Conservation (phyloP, 257 asterid genomes). For the Solanum pinnatisectum region DNA sequence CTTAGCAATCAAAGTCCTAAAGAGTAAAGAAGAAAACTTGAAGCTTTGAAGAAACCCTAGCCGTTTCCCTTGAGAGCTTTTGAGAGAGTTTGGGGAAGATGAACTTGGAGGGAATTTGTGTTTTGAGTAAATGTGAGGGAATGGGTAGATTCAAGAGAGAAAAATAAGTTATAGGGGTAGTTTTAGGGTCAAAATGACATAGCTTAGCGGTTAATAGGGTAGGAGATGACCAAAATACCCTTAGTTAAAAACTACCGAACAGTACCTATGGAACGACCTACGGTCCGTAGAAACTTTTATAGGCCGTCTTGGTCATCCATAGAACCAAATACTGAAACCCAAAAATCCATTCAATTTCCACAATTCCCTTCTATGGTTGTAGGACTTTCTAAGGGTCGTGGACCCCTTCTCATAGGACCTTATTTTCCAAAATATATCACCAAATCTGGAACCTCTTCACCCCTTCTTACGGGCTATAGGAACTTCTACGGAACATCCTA, state of each 20-base stretch:
- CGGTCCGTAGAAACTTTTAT: not conserved
- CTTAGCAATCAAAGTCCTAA: not conserved
- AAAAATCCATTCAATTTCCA: not conserved
- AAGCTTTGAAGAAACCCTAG: not conserved
- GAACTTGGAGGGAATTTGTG: too few relatives aligned
- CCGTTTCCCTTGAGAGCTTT: too few relatives aligned
- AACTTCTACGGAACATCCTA: not conserved
- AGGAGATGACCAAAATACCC: not conserved
- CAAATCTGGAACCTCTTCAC: not conserved
- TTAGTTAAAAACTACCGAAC: too few relatives aligned
- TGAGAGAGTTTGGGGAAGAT: too few relatives aligned
- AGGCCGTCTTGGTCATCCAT: not conserved
- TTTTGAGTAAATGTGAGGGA: too few relatives aligned
- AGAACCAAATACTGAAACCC: not conserved
- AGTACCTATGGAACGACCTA: not conserved
- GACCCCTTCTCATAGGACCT: not conserved
- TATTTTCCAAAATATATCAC: too few relatives aligned
- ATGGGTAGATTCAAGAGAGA: too few relatives aligned
- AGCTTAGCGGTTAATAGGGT: not conserved
- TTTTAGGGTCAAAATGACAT: too few relatives aligned
- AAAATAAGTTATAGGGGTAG: too few relatives aligned
- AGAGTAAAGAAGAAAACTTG: not conserved
- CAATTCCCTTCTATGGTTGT: not conserved
- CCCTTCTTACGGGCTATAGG: not conserved
- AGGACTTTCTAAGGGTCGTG: not conserved